These are phyloP conservation scores for Ceratobasidium theobromae DNA, from an alignment of 1,284 basidiomycete genomes.

Conservation along the genomic window DNA sequence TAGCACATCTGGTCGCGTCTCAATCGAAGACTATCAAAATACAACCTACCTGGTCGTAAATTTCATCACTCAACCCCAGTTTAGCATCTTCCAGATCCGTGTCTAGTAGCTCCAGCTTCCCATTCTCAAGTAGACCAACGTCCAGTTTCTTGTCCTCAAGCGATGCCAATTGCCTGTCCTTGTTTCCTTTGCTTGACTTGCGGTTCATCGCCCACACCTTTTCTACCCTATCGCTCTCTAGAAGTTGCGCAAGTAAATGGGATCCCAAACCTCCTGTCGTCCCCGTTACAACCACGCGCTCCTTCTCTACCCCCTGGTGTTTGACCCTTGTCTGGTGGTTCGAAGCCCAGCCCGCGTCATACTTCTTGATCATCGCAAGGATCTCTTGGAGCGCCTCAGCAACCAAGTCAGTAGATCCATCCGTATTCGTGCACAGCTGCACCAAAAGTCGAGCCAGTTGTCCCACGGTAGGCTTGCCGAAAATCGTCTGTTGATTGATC, in stretches of 20 bases:
- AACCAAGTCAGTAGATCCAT: background rate
- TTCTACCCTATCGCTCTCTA: conserved; percentile 29
- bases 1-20: background rate
- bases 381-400: background rate
- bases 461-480: background rate
- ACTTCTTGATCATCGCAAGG: background rate
- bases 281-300: conserved; percentile 42
- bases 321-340: background rate
- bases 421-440: background rate
- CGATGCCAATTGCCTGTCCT: conserved; percentile 22
- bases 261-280: conserved; percentile 45
- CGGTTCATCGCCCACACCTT: conserved; percentile 34
- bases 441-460: background rate
- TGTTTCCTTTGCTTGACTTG: background rate
- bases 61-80: conserved; percentile 38
- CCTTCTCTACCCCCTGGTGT: background rate
- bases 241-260: conserved; percentile 40
- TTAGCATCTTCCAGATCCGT: conserved; percentile 37
- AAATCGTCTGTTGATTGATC: conserved; percentile 2
- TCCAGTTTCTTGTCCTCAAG: conserved; percentile 28
- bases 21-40: background rate
- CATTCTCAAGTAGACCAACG: background rate
- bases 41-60: conserved; percentile 40
- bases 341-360: background rate
- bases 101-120: conserved; percentile 36